Conservation (phyloP, 257 asterid species). For the Penstemon eatonii region DNA sequence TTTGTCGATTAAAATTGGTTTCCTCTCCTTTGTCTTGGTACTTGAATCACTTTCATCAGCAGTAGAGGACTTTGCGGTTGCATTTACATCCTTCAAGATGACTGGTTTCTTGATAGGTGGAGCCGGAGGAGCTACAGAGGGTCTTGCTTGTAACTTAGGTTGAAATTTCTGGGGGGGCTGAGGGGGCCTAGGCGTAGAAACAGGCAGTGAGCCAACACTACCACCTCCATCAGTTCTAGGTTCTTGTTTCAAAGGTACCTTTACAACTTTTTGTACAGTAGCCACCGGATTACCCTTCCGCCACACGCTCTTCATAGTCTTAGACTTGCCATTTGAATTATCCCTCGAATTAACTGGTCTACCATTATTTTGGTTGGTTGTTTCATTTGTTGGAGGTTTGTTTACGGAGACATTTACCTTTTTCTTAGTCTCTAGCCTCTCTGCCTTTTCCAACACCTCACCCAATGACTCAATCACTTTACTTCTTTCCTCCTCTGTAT, state of each 20-base stretch:
- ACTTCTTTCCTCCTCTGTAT: constrained; percentile 51
- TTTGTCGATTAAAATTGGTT: constrained; percentile 88
- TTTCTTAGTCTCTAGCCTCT: constrained; percentile 70
- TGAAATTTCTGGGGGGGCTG: constrained; percentile 58
- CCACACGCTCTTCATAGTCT: constrained; percentile 84
- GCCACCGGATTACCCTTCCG: constrained; percentile 92
- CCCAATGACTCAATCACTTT: constrained; percentile 79
- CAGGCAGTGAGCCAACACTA: constrained; percentile 40
- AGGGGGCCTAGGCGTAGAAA: constrained; percentile 48
- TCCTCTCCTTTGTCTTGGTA: constrained; percentile 58
- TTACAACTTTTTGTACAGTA: constrained; percentile 56
- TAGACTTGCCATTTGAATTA: constrained; percentile 46
- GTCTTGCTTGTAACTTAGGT: constrained; percentile 68
- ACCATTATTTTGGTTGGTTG: constrained; percentile 46
- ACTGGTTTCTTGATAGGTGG: constrained; percentile 66
- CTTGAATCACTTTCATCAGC: constrained; percentile 44
- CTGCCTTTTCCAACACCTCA: constrained; percentile 88
- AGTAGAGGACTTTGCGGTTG: constrained; percentile 49
- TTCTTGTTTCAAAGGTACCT: constrained; percentile 50
- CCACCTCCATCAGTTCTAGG: constrained; percentile 42
- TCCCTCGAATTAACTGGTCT: constrained; percentile 43
- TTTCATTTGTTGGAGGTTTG: constrained; percentile 42
- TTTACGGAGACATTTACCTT: constrained; percentile 43
- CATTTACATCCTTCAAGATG: constrained; percentile 77
- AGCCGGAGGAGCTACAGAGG: constrained; percentile 69